Conservation (phyloP, 108 stramenopile genomes). For the Heterococcus sp. region DNA sequence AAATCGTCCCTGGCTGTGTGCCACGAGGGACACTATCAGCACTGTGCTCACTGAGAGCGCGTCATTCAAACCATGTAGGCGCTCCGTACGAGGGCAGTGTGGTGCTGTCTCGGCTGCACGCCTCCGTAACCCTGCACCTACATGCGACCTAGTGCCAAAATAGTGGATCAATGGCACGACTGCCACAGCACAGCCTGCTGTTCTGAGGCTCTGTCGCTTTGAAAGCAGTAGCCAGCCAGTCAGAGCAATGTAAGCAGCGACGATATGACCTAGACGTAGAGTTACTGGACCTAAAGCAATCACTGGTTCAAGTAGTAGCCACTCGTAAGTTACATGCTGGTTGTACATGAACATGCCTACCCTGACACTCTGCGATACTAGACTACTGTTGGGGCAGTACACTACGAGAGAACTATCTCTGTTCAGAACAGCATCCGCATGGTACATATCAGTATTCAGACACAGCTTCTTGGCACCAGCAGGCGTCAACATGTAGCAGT, state of each 20-base stretch:
- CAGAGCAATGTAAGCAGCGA: not conserved
- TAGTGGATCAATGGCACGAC: no score
- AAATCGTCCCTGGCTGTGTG: no score
- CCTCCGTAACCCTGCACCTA: no score
- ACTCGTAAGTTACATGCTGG: not conserved
- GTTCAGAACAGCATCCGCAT: not conserved
- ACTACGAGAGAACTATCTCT: not conserved
- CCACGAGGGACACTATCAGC: no score
- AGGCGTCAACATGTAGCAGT: not conserved
- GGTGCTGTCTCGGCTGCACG: no score
- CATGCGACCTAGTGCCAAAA: no score
- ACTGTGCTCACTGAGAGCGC: no score
- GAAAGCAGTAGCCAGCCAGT: no score
- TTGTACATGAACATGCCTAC: not conserved
- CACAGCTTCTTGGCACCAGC: not conserved
- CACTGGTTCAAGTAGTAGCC: not conserved
- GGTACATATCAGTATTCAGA: not conserved
- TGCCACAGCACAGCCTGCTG: no score
- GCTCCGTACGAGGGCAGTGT: no score
- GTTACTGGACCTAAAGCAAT: not conserved
- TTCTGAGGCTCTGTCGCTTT: no score
- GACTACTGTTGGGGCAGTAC: not conserved
- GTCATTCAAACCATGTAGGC: no score
- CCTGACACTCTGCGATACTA: not conserved
- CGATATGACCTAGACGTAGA: not conserved